A percentile compares a stretch with the other conserved stretches of the same genome.
Evolutionary conservation across 192 early-diverging fungal genomes (phyloP).

Genomic region (Allomyces javanicus): DNA sequence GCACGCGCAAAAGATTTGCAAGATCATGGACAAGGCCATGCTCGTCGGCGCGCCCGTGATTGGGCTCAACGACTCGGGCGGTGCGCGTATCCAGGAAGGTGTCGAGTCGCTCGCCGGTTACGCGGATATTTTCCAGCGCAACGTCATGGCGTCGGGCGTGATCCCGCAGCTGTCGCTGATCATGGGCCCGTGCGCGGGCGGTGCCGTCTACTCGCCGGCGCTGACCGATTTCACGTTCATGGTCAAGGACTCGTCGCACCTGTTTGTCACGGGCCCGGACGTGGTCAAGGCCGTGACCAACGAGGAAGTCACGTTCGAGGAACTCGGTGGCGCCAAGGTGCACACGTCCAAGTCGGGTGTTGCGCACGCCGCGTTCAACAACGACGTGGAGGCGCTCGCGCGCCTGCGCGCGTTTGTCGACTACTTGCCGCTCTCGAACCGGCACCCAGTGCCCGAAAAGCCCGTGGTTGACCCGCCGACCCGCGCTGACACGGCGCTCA

Average conservation of each 20-base stretch:
- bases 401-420: slow-evolving; percentile 65
- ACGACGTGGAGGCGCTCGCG: slow-evolving; percentile 73
- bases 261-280: slow-evolving; percentile 94
- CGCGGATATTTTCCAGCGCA: slow-evolving; percentile 89
- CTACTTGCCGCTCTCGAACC: slow-evolving; percentile 72
- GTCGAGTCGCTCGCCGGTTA: slow-evolving; percentile 90
- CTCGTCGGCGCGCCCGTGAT: slow-evolving; percentile 84
- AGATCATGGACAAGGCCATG: slow-evolving; percentile 84
- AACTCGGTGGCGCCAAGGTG: slow-evolving; percentile 72
- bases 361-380: slow-evolving; percentile 78
- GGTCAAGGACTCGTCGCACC: slow-evolving; percentile 85
- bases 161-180: slow-evolving; percentile 88
- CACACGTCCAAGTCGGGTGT: slow-evolving; percentile 87
- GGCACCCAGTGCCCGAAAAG: slow-evolving; percentile 37
- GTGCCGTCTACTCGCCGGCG: slow-evolving; percentile 91
- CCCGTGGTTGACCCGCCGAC: slow-evolving; percentile 38
- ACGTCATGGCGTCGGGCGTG: slow-evolving; percentile 80
- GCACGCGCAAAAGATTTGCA: slow-evolving; percentile 82
- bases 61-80: slow-evolving; percentile 90
- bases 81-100: slow-evolving; percentile 94
- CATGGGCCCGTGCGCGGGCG: slow-evolving; percentile 96
- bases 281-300: slow-evolving; percentile 92
- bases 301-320: slow-evolving; percentile 85
- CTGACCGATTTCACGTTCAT: slow-evolving; percentile 94
- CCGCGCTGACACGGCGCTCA: slow-evolving; percentile 56